Base-by-base conservation (phyloP, 225 moss, liverwort and hornwort genomes). In the Ulota crispa region DNA sequence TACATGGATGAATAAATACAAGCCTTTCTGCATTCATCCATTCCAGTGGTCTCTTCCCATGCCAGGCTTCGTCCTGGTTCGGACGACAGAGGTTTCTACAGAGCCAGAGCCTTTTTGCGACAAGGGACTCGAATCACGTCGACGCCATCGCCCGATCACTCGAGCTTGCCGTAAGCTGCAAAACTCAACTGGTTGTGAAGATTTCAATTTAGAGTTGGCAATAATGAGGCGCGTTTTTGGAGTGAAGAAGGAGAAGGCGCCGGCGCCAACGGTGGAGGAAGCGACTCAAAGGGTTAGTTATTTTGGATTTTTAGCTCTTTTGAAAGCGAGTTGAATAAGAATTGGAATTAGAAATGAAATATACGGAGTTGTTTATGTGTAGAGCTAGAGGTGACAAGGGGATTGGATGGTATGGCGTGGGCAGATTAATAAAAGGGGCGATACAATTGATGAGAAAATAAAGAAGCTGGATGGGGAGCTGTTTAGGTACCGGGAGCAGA, bases 401-500 rank as follows among this genome's bases (percentile, higher is more conserved):
- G 61, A 73, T 66, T 59, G 70, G n/a, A 15, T 71, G 39, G 52
- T 65, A 20, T 61, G 47, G 32, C 19, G 7, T 42, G 62, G 68
- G 82, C 92, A 94, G 94, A 99, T 99, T 84, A 95, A 94, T 78
- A 99, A 93, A 85, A 84, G 98, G 83, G 95, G 95, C 61, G 98
- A 96, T 47, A 92, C 88, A 61, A 88, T 99, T 76, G 95, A 95
- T 81, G 95, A 95, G 86, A 99, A 99, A 74, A 87, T 99, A 60
- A 95, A 83, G 87, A 94, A 93, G 87, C 92, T 95, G 64, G 95
- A 99, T 84, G 94, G 70, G 39, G 98, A 99, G 87, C 91, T 99
- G 27, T 90, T 91, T 20, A 89, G 78, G 80, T 94, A 96, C 84
- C 91, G 94, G 61, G 98, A 99, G 60, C 98, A 95, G 88, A 95